Base-by-base conservation (phyloP, 208 protist species). In the Entamoeba invadens region DNA sequence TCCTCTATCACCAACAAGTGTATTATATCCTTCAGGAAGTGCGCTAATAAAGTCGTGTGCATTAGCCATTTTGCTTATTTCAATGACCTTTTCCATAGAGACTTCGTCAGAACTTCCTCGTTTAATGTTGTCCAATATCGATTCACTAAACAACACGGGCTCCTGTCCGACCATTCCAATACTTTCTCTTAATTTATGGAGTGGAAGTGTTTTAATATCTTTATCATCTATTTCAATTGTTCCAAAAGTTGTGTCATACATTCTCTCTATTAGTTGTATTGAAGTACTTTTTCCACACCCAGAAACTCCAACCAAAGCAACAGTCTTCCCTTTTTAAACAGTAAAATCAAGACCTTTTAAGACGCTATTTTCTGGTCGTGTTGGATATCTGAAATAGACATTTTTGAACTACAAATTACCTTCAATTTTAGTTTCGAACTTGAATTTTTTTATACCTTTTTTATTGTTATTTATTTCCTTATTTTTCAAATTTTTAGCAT, bases 161-260 rank as follows among this genome's bases (percentile, higher is more conserved):
- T 99, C 98, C 95, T 99, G 98, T 38, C 97, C 97, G n/a, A 99
- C 97, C n/a, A 99, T n/a, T 45, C 45, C 93, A 45, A 94, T 45
- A 18, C n/a, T 44, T 14, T 45, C 25, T 31, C 96, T 46, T 25
- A 96, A 44, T 16, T 93, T 4, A 44, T 51, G n/a, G 21, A 96
- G 35, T 6, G 21, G 31, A 5, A 96, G 18, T 14, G 95, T 51
- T 1, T 31, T 10, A n/a, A 95, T 94, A 77, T 96, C 45, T 14
- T 94, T 21, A 18, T 94, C 95, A 94, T 96, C 95, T 45, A 96
- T 95, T 10, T 35, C 21, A 25, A 96, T 72, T 21, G 42, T 44
- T 16, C 95, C 95, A 6, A 4, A 3, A 42, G 57, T 93, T 45
- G 94, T 10, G 25, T 96, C 94, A 44, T 44, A n/a, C 1, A 96